Evolutionary conservation across 257 asterid species (phyloP).

Genomic region (Solanum ossicruentum): DNA sequence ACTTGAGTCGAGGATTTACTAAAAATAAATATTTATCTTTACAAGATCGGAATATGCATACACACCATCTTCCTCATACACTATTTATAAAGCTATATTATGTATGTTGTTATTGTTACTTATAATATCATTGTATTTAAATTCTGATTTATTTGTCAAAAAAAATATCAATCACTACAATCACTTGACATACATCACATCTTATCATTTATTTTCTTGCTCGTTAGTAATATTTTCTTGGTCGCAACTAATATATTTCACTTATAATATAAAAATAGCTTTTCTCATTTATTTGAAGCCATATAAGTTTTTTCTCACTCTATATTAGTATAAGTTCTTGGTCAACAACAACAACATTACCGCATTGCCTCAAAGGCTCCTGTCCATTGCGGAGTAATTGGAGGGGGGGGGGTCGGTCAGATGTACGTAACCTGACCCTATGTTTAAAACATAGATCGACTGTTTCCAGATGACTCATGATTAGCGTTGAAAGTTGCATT

Average conservation of each 20-base stretch:
- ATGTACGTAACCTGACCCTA: no score
- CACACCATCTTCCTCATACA: not conserved
- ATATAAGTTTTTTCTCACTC: not conserved
- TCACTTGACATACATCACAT: not conserved
- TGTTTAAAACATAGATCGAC: no score
- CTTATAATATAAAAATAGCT: not conserved
- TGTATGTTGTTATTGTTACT: no score
- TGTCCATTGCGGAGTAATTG: no score
- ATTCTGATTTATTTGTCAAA: not conserved
- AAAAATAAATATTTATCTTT: not conserved
- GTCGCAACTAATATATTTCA: not conserved
- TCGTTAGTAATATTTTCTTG: not conserved
- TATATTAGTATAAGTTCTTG: not conserved
- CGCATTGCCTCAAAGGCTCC: no score
- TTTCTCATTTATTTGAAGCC: not conserved
- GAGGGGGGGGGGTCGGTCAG: no score
- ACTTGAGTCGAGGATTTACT: not conserved
- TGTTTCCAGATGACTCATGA: no score
- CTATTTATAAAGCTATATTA: not conserved
- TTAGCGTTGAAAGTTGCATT: no score
- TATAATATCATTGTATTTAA: not conserved
- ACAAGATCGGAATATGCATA: fast-evolving
- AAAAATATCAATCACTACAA: not conserved
- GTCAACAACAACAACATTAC: no score
- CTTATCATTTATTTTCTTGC: not conserved